Evolutionary conservation across 176 grass and related monocot genomes (phyloP).

Genomic region (Guadua angustifolia): DNA sequence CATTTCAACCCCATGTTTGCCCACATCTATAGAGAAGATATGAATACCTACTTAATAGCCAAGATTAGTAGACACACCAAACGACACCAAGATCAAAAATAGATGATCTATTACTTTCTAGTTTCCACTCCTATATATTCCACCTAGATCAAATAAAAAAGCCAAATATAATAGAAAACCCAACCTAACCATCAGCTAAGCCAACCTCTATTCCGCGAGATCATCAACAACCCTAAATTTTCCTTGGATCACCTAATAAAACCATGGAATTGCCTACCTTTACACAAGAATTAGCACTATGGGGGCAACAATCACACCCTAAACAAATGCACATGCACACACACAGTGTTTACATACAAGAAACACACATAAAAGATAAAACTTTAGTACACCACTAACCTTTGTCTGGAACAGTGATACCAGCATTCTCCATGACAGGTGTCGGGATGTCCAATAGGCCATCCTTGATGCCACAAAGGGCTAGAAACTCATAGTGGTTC

Average conservation of each 20-base stretch:
- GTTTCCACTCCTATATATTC: neutral
- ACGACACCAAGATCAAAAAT: neutral
- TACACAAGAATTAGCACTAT: neutral
- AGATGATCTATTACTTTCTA: neutral
- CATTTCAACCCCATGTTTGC: neutral
- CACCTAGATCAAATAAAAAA: neutral
- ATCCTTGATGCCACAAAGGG: neutral
- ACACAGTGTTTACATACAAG: neutral
- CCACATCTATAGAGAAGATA: neutral
- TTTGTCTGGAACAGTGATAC: neutral
- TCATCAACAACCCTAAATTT: neutral
- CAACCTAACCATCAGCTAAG: neutral
- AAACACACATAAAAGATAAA: neutral
- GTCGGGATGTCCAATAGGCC: neutral
- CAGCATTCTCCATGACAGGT: neutral
- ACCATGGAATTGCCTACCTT: neutral
- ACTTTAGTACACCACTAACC: neutral
- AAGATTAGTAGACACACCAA: neutral
- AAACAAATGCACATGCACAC: neutral
- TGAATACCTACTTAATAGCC: neutral
- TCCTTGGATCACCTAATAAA: neutral
- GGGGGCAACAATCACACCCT: no score
- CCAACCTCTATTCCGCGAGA: neutral
- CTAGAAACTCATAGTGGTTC: slow-evolving; percentile 11
- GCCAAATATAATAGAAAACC: neutral